Conservation (phyloP, 805 yeast species). For the Naumovozyma castellii region DNA sequence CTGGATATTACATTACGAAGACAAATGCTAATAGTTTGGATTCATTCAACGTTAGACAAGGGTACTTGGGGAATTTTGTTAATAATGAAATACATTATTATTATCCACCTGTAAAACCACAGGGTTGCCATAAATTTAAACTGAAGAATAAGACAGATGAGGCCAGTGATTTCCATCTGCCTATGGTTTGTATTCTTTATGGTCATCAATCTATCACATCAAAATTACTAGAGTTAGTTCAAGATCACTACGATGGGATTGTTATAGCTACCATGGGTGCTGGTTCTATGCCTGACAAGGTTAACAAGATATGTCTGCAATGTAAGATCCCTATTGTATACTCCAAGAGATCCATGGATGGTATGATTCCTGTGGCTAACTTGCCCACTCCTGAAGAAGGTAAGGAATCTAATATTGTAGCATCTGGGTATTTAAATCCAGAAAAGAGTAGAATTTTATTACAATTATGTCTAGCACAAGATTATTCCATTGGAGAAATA, state of each 20-base stretch:
- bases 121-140: conserved; percentile 38
- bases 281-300: conserved; percentile 47
- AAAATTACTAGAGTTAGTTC: conserved; percentile 38
- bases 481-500: conserved; percentile 33
- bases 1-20: conserved; percentile 63
- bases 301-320: conserved; percentile 36
- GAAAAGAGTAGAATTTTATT: conserved; percentile 52
- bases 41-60: conserved; percentile 63
- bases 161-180: conserved; percentile 10
- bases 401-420: conserved; percentile 36
- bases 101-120: conserved; percentile 52
- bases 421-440: conserved; percentile 59
- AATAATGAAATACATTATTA: conserved; percentile 56
- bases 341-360: conserved; percentile 61
- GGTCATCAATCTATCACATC: conserved; percentile 54
- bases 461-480: conserved; percentile 44
- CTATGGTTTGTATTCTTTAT: conserved; percentile 44
- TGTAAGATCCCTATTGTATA: conserved; percentile 46
- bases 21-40: conserved; percentile 62
- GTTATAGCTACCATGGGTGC: conserved; percentile 67
- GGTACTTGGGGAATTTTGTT: conserved; percentile 61
- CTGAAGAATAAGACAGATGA: conserved; percentile 22
- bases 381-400: conserved; percentile 33
- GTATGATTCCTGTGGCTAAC: conserved; percentile 52
- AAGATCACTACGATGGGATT: conserved; percentile 43